Percentiles rank a stretch among this genome's conserved stretches.
phyloP scores from a whole-genome alignment of 2,329 filamentous ascomycete species.

The Microcera coccophila region DNA sequence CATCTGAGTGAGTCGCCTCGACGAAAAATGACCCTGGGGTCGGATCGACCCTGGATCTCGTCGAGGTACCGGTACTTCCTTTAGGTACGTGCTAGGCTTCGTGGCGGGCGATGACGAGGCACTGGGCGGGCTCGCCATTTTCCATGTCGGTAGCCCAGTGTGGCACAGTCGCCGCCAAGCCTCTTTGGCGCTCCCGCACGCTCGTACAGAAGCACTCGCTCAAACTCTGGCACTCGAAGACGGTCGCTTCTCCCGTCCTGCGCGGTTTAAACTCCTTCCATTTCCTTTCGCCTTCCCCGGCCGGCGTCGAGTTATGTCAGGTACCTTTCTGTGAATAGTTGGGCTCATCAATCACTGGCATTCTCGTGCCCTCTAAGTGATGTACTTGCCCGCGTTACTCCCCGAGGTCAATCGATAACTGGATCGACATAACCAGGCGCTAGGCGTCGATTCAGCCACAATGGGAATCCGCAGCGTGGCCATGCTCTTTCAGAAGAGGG shows the following conservation, averaged over 20 bases:
- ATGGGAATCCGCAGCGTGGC: not conserved
- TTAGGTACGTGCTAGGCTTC: slow-evolving; percentile 23
- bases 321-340: no score
- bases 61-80: slow-evolving; percentile 28
- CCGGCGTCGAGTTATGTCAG: no score
- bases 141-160: not conserved
- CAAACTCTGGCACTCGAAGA: not conserved
- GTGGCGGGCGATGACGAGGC: slow-evolving; percentile 39
- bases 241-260: not conserved
- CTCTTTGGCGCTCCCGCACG: not conserved
- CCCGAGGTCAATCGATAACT: not conserved
- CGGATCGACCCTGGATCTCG: slow-evolving; percentile 8
- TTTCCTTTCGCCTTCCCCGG: not conserved
- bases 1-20: slow-evolving; percentile 6
- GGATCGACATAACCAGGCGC: not conserved
- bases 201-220: not conserved
- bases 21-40: not conserved
- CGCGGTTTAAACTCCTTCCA: not conserved
- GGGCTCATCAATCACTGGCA: no score
- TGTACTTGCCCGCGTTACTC: no score
- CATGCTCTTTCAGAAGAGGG: not conserved
- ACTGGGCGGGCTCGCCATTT: slow-evolving; percentile 16
- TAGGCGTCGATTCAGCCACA: not conserved
- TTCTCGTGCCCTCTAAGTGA: no score
- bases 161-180: slow-evolving; percentile 2